Base-by-base conservation (phyloP, 495 filamentous ascomycete species). In the Chaetomium fimeti region DNA sequence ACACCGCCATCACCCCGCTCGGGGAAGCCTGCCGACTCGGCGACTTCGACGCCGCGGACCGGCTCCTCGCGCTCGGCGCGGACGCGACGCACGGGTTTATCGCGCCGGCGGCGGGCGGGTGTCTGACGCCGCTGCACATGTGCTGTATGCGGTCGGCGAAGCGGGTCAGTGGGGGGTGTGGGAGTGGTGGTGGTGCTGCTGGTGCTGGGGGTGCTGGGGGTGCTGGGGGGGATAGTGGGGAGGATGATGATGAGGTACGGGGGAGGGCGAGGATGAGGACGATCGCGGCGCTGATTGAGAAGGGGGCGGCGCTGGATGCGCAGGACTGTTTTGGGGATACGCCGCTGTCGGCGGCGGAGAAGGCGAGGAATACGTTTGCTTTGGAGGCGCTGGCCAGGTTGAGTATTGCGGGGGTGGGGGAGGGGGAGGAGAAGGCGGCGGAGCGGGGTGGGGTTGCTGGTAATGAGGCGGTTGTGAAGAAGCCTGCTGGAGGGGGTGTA, bases 11-110 rank as follows among this genome's bases (percentile, higher is more conserved):
- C 54, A 74, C 73, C 3, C 71, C 75, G n/a, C 56, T 79, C 16
- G 74, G 75, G 4, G 72, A 79, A 51, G 74, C 76, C 1, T 79
- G 76, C 43, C 64, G 69, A 1, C n/a, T 73, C 8, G 67, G 74
- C 8, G 42, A 72, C 42, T 79, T 73, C 43, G 70, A 63, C 0
- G 73, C 66, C 2, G 76, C 72, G 27, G 66, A 73, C 52, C 53
- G 67, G 16, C 38, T 79, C 52, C 63, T 76, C 24, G 72, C 74
- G 8, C 65, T 76, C 11, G 77, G 75, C 43, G 74, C 72, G 11
- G 71, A 75, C 32, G 47, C 66, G 24, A 52, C n/a, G 5, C 45
- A 65, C 5, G 74, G 73, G 4, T 77, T 71, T 42, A 64, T 74
- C 11, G 40, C 68, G 18, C 63, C 58, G 20, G 61, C 28, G 3